Evolutionary conservation across 1,284 basidiomycete genomes (phyloP), one percentile per base, ranked within the genome.

Genomic region (Pseudozyma tsukubaensis): DNA sequence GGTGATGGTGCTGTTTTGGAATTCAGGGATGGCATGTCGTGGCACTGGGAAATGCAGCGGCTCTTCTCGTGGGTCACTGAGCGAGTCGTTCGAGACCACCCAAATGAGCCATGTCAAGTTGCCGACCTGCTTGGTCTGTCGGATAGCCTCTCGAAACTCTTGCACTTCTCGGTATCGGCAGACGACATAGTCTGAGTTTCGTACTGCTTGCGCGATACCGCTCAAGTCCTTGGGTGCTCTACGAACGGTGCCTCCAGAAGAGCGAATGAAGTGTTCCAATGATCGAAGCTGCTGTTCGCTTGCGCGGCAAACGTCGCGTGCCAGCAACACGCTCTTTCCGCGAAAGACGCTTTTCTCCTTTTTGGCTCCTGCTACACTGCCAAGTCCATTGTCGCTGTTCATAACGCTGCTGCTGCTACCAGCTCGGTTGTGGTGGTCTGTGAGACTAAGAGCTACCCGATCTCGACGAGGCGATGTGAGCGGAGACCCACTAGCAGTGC

Each of bases 21-120:
- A 78, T 32, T 69, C 78, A 13, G 62, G 64, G 12, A 89, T 85
- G 0, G 85, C 83, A 9, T 80, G 80, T n/a, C 77, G 77, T 0
- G 88, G 88, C 2, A 88, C 85, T 0, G 89, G 89, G 62, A 88
- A 90, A 78, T 90, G 89, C 5, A 90, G 81, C 6, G 90, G 84
- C 50, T 88, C 91, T 65, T 92, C 90, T 32, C 89, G 87, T 0
- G 94, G 92, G 9, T 89, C 86, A 5, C 89, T 86, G 7, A 93
- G 80, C 0, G 87, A 85, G 7, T 90, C 90, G 0, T 88, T 88
- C 0, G 89, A 87, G 56, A 92, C 88, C 4, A 92, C 90, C 79
- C 91, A 89, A 82, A 93, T 92, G 9, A 94, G 80, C 93, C 94
- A 96, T 1, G 89, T 86, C 1, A 94, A 86, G 0, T 90, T 92